A percentile compares a stretch with the other conserved stretches of the same genome.
Evolutionary conservation across 257 asterid species (phyloP).

Genomic region (Agastache rugosa): DNA sequence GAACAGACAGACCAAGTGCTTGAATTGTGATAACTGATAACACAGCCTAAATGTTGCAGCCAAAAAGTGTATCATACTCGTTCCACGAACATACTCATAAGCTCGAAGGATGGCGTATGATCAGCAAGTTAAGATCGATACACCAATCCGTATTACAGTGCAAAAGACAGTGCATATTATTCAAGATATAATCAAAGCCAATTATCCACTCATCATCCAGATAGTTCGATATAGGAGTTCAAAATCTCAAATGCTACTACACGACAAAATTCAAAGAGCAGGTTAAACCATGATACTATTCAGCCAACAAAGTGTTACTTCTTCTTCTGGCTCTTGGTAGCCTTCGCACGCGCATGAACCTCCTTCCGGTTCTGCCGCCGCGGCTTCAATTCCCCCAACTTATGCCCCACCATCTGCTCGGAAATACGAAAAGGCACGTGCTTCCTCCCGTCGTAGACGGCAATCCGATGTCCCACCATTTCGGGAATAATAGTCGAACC

Average conservation of each 20-base stretch:
- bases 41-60: not conserved
- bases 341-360: slow-evolving; percentile 49
- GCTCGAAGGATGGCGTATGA: not conserved
- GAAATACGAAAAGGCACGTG: slow-evolving; percentile 52
- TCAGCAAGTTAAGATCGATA: not conserved
- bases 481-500: slow-evolving; percentile 58
- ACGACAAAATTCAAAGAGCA: not conserved
- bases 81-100: not conserved
- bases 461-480: slow-evolving; percentile 64
- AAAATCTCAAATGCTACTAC: not conserved
- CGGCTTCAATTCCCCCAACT: slow-evolving; percentile 55
- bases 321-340: slow-evolving; percentile 49
- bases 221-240: not conserved
- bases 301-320: slow-evolving; percentile 35
- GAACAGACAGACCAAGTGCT: not conserved
- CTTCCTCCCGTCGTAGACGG: slow-evolving; percentile 59
- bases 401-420: slow-evolving; percentile 71
- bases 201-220: not conserved
- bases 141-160: not conserved
- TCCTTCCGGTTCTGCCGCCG: slow-evolving; percentile 49
- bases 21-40: not conserved
- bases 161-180: not conserved
- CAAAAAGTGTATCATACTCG: not conserved
- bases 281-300: not conserved
- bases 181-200: not conserved